phyloP scores from a whole-genome alignment of 768 basidiomycete species.

The Podaxis sp. region DNA sequence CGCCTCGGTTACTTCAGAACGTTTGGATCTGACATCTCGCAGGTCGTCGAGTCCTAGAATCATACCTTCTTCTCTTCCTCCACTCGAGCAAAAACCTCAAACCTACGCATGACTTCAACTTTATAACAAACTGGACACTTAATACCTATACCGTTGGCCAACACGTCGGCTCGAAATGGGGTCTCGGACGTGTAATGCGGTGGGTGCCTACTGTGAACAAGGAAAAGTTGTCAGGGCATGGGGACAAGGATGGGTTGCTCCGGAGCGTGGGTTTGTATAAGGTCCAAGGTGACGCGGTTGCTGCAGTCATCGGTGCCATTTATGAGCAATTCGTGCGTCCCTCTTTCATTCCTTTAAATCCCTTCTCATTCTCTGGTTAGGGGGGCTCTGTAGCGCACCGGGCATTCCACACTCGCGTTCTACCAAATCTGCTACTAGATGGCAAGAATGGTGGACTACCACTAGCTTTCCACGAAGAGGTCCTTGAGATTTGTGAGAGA shows the following conservation, averaged over 20 bases:
- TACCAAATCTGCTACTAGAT: constrained; percentile 39
- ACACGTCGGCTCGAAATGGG: constrained; percentile 74
- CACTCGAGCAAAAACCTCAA: constrained; percentile 50
- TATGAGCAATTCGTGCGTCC: constrained; percentile 78
- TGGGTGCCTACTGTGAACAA: constrained; percentile 65
- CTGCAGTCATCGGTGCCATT: constrained; percentile 74
- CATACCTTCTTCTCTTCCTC: constrained; percentile 74
- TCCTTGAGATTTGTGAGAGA: constrained; percentile 37
- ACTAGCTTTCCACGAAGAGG: constrained; percentile 49
- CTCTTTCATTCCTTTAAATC: neutral
- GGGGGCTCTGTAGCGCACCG: constrained; percentile 49
- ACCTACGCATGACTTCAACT: constrained; percentile 56
- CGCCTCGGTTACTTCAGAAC: neutral
- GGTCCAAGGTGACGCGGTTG: constrained; percentile 74
- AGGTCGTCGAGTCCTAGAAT: constrained; percentile 79
- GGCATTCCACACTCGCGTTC: constrained; percentile 48
- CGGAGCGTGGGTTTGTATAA: constrained; percentile 70
- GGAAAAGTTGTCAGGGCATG: constrained; percentile 29
- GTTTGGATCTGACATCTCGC: neutral
- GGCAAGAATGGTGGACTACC: constrained; percentile 39
- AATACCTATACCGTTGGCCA: constrained; percentile 75
- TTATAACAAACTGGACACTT: constrained; percentile 53
- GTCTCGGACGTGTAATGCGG: constrained; percentile 66
- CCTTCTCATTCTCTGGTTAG: constrained; percentile 24
- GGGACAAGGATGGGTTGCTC: constrained; percentile 36